Evolutionary conservation across 2,329 filamentous ascomycete genomes (phyloP), one percentile per base, ranked within the genome.

Genomic region (Phaeosphaeriaceae sp.): DNA sequence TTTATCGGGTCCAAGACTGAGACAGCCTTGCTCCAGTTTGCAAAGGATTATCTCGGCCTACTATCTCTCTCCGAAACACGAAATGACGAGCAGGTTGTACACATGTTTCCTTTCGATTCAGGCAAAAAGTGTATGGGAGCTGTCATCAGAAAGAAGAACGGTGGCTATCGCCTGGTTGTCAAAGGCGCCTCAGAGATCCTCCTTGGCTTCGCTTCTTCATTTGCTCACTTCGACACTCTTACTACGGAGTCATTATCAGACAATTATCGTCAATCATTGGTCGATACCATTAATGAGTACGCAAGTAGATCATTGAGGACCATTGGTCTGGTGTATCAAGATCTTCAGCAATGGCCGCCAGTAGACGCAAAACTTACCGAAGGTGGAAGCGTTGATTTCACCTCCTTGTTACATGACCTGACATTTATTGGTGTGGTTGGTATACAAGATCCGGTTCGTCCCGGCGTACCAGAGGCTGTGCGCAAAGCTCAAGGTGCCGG

Each of bases 391-490:
- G 53, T 64, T 11, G 56, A 60, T 12, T 60, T 64, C 23, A 50
- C 36, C 17, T 64, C 61, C 6, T 20, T 67, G 15, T 41, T 68
- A 0, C 41, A 33, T 18, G 46, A 65, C 17, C 53, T 97, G 80
- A 97, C 92, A 28, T 83, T 97, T 50, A 81, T 97, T 56, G 93
- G 93, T 52, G 84, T 97, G 40, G 89, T 96, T 56, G 91, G 88
- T 61, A 97, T 97, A 89, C 83, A 96, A 64, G 94, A 97, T 70
- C 94, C 94, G 59, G 93, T 94, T 61, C 90, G 94, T 32, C 88
- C 90, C 29, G 93, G 97, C 76, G 94, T 97, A 8, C 84, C 89
- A 42, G 82, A 80, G 36, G 92, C 93, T 45, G 94, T 97, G 64
- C 81, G 82, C 70, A 89, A 94, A 72, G 97, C 93, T 76, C 90